phyloP scores from a whole-genome alignment of 805 yeast species.

The Brettanomyces bruxellensis region DNA sequence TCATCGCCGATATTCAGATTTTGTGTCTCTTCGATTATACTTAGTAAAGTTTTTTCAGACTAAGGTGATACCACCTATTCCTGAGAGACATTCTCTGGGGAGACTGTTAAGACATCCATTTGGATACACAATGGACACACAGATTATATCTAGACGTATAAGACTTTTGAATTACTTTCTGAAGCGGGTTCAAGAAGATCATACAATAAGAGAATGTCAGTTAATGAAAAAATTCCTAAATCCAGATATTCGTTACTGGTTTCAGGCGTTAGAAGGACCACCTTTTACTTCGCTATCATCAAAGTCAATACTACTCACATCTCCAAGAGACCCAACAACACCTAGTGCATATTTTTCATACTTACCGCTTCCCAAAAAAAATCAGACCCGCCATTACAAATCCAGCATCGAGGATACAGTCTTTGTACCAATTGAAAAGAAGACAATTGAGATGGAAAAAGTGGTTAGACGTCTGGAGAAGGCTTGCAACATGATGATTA shows the following conservation, averaged over 20 bases:
- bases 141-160: slow-evolving; percentile 38
- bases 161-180: slow-evolving; percentile 37
- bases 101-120: slow-evolving; percentile 23
- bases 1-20: slow-evolving; percentile 84
- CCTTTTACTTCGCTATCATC: slow-evolving; percentile 37
- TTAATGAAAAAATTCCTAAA: slow-evolving; percentile 40
- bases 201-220: slow-evolving; percentile 27
- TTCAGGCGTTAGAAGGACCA: slow-evolving; percentile 29
- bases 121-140: slow-evolving; percentile 21
- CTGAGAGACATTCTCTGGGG: slow-evolving; percentile 62
- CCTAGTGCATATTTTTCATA: slow-evolving; percentile 45
- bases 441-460: slow-evolving; percentile 9
- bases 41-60: slow-evolving; percentile 72
- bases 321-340: slow-evolving; percentile 41
- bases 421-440: slow-evolving; percentile 20
- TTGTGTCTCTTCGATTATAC: slow-evolving; percentile 68
- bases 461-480: slow-evolving; percentile 25
- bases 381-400: slow-evolving; percentile 18
- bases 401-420: slow-evolving; percentile 19
- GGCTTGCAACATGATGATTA: slow-evolving; percentile 28
- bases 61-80: slow-evolving; percentile 91
- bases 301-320: slow-evolving; percentile 37
- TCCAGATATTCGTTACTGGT: slow-evolving; percentile 42
- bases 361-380: slow-evolving; percentile 33
- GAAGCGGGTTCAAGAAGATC: slow-evolving; percentile 28